Evolutionary conservation across 495 filamentous ascomycete genomes (phyloP), one percentile per base, ranked within the genome.

Genomic region (Podospora comata): DNA sequence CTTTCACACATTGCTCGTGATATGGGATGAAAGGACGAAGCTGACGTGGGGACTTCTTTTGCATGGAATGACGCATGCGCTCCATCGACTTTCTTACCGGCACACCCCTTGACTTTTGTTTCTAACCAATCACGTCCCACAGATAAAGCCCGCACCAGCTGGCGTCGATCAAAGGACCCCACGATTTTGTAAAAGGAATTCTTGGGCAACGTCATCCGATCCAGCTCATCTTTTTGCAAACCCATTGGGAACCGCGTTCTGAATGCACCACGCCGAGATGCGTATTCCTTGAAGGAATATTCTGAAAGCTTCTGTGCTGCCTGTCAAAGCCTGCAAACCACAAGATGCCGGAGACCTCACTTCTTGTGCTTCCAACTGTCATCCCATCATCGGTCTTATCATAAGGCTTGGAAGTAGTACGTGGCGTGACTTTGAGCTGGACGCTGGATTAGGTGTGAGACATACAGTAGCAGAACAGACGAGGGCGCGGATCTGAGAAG

Each of bases 331-430:
- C 34, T 39, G 34, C 5, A 39, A 39, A 39, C 34, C 39, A 48
- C 39, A 48, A 48, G 13, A 48, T 13, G 39, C 39, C 9, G 13
- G 39, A 48, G 39, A 34, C 11, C 32, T 67, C 60, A 44, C 28
- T 16, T 16, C 15, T 53, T 34, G 64, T 58, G n/a, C 62, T 64
- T 60, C 60, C 67, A 69, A 63, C 34, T 65, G 67, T 61, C 67
- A 69, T 57, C 26, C 58, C 26, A 4, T 48, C 2, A 69, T 69
- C 65, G 67, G 67, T 16, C 39, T 48, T 13, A 48, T 48, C 2
- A 11, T 48, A 0, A 48, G 39, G 9, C 1, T 13, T 48, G 39
- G 39, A 5, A 48, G 39, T 48, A 48, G 39, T 48, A 48, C 39
- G 39, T 48, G 39, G 39, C 39, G 39, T 48, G 39, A 48, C 13